phyloP scores from a whole-genome alignment of 2,329 filamentous ascomycete species.

The Penicillium capsulatum region DNA sequence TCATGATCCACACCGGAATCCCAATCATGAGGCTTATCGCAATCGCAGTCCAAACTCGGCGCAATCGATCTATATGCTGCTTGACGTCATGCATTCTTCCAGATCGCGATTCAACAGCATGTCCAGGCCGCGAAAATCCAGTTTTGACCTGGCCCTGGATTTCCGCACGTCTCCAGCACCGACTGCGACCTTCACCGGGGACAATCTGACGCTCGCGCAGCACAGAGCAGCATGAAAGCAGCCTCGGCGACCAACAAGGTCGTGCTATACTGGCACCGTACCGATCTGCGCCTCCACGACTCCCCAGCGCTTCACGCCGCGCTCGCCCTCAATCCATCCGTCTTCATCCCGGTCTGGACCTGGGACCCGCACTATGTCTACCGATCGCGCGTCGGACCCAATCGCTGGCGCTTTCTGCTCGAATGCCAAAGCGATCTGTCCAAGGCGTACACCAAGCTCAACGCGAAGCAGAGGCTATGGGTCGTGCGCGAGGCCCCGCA shows the following conservation, averaged over 20 bases:
- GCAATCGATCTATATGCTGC: no score
- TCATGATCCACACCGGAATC: no score
- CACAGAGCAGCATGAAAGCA: conserved; percentile 11
- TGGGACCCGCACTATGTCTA: conserved; percentile 82
- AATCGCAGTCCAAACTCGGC: no score
- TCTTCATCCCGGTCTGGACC: conserved; percentile 71
- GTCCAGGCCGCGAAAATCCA: background rate
- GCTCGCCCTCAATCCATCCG: conserved; percentile 63
- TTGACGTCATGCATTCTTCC: conserved; percentile 1
- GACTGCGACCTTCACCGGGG: no score
- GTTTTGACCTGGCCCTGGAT: background rate
- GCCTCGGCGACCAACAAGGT: conserved; percentile 10
- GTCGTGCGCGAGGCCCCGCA: conserved; percentile 69
- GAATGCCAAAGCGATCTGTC: conserved; percentile 72
- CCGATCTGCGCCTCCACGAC: conserved; percentile 72
- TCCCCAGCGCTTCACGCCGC: conserved; percentile 70
- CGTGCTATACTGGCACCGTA: conserved; percentile 75
- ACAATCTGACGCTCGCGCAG: no score
- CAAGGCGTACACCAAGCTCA: conserved; percentile 62
- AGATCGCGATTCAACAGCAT: background rate
- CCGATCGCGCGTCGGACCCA: conserved; percentile 63
- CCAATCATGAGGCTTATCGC: no score
- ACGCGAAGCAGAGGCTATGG: conserved; percentile 65
- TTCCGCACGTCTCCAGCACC: no score
- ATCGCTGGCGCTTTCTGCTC: conserved; percentile 71